phyloP scores from a whole-genome alignment of 1,284 basidiomycete species.

The Gymnopus androsaceus region DNA sequence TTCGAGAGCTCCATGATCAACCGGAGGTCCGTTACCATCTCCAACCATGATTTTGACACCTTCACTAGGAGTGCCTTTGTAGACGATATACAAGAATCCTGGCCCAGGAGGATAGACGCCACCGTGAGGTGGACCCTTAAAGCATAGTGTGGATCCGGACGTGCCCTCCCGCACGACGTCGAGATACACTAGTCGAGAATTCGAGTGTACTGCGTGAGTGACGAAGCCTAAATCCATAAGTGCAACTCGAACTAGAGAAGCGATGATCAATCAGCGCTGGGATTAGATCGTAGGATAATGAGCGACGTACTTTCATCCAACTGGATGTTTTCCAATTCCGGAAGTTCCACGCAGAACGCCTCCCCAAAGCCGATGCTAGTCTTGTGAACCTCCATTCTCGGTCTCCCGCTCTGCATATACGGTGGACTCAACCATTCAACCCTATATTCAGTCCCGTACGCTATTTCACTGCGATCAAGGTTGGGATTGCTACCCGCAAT shows the following conservation, averaged over 20 bases:
- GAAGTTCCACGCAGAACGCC: constrained; percentile 44
- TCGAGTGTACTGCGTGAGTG: constrained; percentile 79
- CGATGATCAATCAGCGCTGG: not conserved
- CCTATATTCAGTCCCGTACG: constrained; percentile 78
- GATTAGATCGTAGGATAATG: not conserved
- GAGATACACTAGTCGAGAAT: constrained; percentile 76
- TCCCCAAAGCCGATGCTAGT: constrained; percentile 49
- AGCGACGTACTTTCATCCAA: constrained; percentile 27
- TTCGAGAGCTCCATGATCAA: constrained; percentile 53
- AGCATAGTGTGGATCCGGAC: constrained; percentile 40
- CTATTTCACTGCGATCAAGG: constrained; percentile 66
- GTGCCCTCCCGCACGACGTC: constrained; percentile 35
- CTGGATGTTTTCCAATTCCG: too few relatives aligned
- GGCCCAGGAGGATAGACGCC: constrained; percentile 80
- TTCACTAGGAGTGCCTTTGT: constrained; percentile 67
- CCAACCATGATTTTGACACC: constrained; percentile 74
- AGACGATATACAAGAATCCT: constrained; percentile 74
- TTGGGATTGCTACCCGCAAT: constrained; percentile 86
- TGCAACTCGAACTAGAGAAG: constrained; percentile 55
- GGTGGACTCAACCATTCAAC: constrained; percentile 77
- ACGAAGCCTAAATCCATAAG: constrained; percentile 80
- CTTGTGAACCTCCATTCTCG: constrained; percentile 45
- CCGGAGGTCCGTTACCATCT: constrained; percentile 56
- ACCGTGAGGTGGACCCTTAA: constrained; percentile 62
- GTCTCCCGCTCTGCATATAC: constrained; percentile 63